phyloP scores from a whole-genome alignment of 352 stramenopile genomes.

The Aphanomyces astaci region DNA sequence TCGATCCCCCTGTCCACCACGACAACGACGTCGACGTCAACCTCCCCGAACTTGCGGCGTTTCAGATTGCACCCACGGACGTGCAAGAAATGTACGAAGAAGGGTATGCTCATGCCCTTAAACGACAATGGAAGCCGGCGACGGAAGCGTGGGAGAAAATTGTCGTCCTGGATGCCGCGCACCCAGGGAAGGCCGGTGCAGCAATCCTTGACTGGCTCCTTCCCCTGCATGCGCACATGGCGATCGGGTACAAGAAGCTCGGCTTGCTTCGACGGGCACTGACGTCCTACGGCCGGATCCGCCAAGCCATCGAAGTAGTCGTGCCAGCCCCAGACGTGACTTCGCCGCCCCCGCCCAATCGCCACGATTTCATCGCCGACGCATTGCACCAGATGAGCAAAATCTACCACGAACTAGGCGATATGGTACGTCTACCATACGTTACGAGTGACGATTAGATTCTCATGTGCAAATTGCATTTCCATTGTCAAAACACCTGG shows the following conservation, averaged over 20 bases:
- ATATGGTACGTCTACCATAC: slow-evolving; percentile 3
- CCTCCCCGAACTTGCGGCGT: neutral
- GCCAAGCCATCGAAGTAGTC: neutral
- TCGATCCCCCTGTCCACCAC: neutral
- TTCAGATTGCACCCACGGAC: slow-evolving; percentile 12
- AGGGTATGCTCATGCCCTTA: neutral
- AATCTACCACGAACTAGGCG: slow-evolving; percentile 21
- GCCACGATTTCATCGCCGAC: slow-evolving; percentile 14
- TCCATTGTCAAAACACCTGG: neutral
- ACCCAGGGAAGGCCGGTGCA: neutral
- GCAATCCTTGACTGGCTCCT: slow-evolving; percentile 19
- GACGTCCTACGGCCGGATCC: slow-evolving; percentile 15
- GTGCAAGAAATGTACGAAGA: slow-evolving; percentile 18
- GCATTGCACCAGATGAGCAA: slow-evolving; percentile 17
- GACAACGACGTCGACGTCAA: neutral
- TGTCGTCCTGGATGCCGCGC: neutral
- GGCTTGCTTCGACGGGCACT: slow-evolving; percentile 17
- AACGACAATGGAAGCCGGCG: neutral
- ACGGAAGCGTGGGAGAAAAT: slow-evolving; percentile 18
- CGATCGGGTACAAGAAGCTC: slow-evolving; percentile 21
- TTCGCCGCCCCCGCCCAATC: neutral
- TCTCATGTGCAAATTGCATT: neutral
- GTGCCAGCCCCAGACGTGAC: neutral
- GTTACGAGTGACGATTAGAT: neutral
- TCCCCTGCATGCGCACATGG: slow-evolving; percentile 10